A percentile compares a stretch with the other conserved stretches of the same genome.
Evolutionary conservation across 768 basidiomycete species (phyloP).

Genomic region (Nidula microcarpa): DNA sequence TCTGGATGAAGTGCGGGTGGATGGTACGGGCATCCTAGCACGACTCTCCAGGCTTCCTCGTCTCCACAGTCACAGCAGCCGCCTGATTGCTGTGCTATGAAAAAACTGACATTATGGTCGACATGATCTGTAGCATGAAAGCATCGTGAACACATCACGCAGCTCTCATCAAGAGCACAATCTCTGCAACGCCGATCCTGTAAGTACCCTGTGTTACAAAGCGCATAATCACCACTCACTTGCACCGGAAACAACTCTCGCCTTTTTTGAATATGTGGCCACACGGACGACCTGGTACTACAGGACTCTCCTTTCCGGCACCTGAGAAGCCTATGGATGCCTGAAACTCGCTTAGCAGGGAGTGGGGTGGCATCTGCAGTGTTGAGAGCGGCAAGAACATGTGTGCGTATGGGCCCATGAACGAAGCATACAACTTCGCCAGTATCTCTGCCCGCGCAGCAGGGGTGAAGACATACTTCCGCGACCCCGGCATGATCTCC

Average conservation of each 20-base stretch:
- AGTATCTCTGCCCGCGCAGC: conserved; percentile 77
- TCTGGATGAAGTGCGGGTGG: conserved; percentile 42
- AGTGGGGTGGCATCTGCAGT: conserved; percentile 57
- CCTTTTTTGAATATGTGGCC: conserved; percentile 87
- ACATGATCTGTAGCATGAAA: conserved; percentile 86
- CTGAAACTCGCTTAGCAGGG: conserved; percentile 71
- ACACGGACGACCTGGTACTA: conserved; percentile 72
- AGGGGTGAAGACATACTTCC: conserved; percentile 75
- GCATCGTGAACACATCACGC: conserved; percentile 86
- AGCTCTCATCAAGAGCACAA: conserved; percentile 86
- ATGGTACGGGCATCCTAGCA: conserved; percentile 72
- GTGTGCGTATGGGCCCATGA: conserved; percentile 75
- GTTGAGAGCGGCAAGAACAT: conserved; percentile 70
- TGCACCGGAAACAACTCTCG: conserved; percentile 92
- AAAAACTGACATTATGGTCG: conserved; percentile 90
- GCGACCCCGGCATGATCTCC: conserved; percentile 77
- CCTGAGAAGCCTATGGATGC: conserved; percentile 50
- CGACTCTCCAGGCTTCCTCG: conserved; percentile 75
- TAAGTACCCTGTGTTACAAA: not conserved
- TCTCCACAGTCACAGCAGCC: conserved; percentile 97
- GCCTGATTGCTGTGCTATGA: conserved; percentile 87
- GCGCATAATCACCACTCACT: conserved; percentile 47
- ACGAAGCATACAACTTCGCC: conserved; percentile 76
- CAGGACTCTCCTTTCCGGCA: conserved; percentile 55
- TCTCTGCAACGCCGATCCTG: conserved; percentile 50